These are phyloP conservation scores for Hypomontagnella submonticulosa DNA, from an alignment of 495 filamentous ascomycete genomes.

Conservation along the genomic window DNA sequence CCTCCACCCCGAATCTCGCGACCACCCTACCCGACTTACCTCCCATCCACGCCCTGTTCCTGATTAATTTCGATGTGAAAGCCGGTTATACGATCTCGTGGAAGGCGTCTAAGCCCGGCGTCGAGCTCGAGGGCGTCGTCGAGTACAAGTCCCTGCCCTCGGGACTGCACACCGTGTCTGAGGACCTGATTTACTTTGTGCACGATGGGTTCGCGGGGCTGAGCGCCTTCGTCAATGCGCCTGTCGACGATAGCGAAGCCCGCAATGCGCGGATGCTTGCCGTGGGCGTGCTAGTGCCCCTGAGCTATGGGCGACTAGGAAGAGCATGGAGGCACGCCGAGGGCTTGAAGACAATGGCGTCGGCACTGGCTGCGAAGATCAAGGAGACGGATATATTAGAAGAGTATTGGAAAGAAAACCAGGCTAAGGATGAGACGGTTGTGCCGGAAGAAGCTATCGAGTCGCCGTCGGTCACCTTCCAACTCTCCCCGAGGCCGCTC, in stretches of 20 bases:
- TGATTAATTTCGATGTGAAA: constrained; percentile 88
- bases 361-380: constrained; percentile 65
- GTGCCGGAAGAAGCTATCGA: constrained; percentile 65
- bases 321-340: constrained; percentile 90
- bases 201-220: constrained; percentile 86
- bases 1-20: constrained; percentile 39
- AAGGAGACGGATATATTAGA: constrained; percentile 71
- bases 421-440: constrained; percentile 55
- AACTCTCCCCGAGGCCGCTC: constrained; percentile 39
- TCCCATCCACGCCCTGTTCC: constrained; percentile 82
- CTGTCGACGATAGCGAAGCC: constrained; percentile 76
- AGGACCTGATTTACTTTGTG: constrained; percentile 93
- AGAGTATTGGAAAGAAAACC: constrained; percentile 80
- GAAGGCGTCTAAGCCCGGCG: constrained; percentile 76
- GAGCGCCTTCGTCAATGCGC: constrained; percentile 89
- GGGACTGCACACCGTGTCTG: constrained; percentile 86
- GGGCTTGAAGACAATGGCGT: constrained; percentile 77
- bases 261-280: constrained; percentile 94
- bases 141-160: constrained; percentile 96
- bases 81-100: constrained; percentile 88
- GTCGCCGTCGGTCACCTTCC: constrained; percentile 58
- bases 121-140: constrained; percentile 87
- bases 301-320: constrained; percentile 87
- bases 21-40: constrained; percentile 66
- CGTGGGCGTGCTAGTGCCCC: constrained; percentile 85